Percentiles rank a stretch among this genome's conserved stretches.
Evolutionary conservation across 75 land plant genomes (phyloP).

Genomic region (Azolla pinnata): DNA sequence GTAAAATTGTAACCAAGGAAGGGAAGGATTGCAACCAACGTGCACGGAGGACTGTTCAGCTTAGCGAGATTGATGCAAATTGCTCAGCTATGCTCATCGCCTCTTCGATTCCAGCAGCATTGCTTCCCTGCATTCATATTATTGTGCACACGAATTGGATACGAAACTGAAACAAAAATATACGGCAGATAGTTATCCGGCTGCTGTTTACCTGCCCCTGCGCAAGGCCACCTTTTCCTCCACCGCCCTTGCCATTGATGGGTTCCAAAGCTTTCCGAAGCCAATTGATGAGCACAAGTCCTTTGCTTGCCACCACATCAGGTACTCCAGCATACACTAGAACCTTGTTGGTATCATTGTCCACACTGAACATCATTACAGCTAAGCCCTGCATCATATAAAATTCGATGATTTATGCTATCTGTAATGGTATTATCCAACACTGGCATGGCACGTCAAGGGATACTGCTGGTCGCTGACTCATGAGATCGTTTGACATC

Average conservation of each 20-base stretch:
- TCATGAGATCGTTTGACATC: no score
- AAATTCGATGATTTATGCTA: no score
- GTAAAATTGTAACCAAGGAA: no score
- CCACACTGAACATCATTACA: conserved; percentile 76
- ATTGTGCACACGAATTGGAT: background rate
- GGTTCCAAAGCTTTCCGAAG: conserved; percentile 44
- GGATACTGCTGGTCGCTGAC: no score
- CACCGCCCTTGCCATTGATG: conserved; percentile 76
- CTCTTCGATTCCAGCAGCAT: conserved; percentile 46
- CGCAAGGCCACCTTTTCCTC: conserved; percentile 76
- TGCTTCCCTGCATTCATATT: conserved; percentile 37
- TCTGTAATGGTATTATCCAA: no score
- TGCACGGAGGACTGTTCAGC: no score
- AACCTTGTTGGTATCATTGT: conserved; percentile 65
- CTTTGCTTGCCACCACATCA: conserved; percentile 24
- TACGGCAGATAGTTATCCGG: background rate
- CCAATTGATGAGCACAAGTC: conserved; percentile 61
- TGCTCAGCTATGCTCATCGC: conserved; percentile 42
- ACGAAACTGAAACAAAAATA: background rate
- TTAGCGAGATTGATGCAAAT: conserved; percentile 53
- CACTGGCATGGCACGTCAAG: no score
- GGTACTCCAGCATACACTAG: conserved; percentile 90
- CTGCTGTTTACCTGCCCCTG: conserved; percentile 65
- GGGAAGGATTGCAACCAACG: no score
- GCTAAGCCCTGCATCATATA: conserved; percentile 49